Evolutionary conservation across 176 grass and related monocot species (phyloP).

Genomic region (Oryza glaberrima): DNA sequence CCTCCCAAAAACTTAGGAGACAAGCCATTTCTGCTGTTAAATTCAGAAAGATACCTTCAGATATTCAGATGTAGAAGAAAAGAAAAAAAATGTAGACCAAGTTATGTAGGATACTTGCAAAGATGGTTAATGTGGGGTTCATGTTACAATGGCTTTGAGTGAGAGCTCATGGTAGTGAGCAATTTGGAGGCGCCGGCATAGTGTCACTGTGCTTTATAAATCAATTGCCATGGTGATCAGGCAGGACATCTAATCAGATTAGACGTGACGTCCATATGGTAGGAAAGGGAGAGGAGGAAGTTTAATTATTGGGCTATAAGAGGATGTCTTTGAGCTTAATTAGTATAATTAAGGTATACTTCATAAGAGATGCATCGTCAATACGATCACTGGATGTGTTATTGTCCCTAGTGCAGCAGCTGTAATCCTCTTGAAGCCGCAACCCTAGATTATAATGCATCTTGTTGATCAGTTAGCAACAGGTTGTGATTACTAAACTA

Average conservation of each 20-base stretch:
- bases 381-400: conserved; percentile 2
- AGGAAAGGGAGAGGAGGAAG: conserved; percentile 23
- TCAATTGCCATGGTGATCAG: conserved; percentile 37
- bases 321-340: conserved; percentile 16
- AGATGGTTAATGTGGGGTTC: conserved; percentile 48
- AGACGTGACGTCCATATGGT: conserved; percentile 56
- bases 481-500: conserved; percentile 24
- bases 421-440: conserved; percentile 3
- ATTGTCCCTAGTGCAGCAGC: neutral
- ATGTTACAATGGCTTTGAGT: conserved; percentile 29
- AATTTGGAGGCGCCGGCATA: conserved; percentile 65
- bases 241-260: conserved; percentile 35
- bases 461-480: conserved; percentile 11
- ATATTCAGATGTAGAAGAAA: neutral
- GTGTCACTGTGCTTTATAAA: conserved; percentile 54
- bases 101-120: conserved; percentile 35
- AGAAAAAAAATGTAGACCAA: neutral
- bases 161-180: conserved; percentile 41
- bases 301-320: conserved; percentile 14
- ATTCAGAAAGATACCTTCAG: neutral
- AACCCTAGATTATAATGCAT: conserved; percentile 13
- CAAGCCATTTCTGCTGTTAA: conserved; percentile 21
- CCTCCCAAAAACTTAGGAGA: conserved; percentile 34
- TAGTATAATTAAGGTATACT: conserved; percentile 28
- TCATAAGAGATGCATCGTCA: conserved; percentile 29